Percentiles rank a stretch among this genome's conserved stretches.
These are phyloP conservation scores for Claviceps pazoutovae DNA, from an alignment of 2,329 filamentous ascomycete species.

Conservation along the genomic window DNA sequence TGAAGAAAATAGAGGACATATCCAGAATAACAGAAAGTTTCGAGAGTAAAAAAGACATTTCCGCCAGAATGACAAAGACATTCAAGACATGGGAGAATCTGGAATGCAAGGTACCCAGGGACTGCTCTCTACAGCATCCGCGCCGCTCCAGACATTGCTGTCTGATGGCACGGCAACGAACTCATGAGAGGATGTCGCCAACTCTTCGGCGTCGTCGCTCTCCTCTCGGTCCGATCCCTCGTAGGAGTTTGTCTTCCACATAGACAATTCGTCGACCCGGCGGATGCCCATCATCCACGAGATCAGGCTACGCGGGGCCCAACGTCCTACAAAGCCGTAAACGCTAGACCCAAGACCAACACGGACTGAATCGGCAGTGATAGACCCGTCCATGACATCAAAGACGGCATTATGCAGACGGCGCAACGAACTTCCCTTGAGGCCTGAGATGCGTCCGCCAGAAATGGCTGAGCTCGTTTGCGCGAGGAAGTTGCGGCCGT, in stretches of 20 bases:
- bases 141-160: slow-evolving; percentile 25
- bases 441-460: slow-evolving; percentile 41
- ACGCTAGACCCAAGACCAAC: slow-evolving; percentile 74
- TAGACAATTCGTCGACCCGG: slow-evolving; percentile 41
- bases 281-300: slow-evolving; percentile 85
- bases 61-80: not conserved
- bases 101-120: slow-evolving; percentile 27
- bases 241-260: slow-evolving; percentile 34
- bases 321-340: slow-evolving; percentile 75
- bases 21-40: too few species aligned
- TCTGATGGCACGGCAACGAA: slow-evolving; percentile 37
- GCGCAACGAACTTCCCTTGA: slow-evolving; percentile 57
- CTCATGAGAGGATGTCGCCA: slow-evolving; percentile 21
- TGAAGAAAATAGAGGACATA: too few species aligned
- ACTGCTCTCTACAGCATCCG: slow-evolving; percentile 29
- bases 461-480: slow-evolving; percentile 42
- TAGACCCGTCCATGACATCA: slow-evolving; percentile 63
- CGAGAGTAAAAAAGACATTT: too few species aligned
- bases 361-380: slow-evolving; percentile 50
- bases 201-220: slow-evolving; percentile 23
- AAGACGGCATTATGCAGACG: slow-evolving; percentile 80
- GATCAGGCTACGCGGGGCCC: slow-evolving; percentile 65
- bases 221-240: slow-evolving; percentile 23
- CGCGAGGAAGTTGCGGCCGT: slow-evolving; percentile 46
- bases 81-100: slow-evolving; percentile 7